These are phyloP conservation scores for Persicaria maculosa DNA, from an alignment of 148 eudicot species.

Conservation along the genomic window DNA sequence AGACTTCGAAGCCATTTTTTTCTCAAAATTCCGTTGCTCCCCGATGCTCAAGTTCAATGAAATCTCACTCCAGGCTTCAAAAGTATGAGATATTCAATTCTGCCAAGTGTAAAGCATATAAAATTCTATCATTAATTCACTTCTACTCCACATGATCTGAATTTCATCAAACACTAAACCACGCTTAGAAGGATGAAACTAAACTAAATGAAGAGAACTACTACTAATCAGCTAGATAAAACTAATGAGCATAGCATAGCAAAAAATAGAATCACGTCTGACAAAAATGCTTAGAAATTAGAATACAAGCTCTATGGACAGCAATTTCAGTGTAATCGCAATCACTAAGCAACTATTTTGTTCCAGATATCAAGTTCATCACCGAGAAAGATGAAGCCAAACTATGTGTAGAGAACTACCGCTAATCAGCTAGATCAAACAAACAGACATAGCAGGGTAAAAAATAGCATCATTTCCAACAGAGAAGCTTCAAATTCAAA, in stretches of 20 bases:
- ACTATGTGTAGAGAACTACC: background rate
- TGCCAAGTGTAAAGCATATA: background rate
- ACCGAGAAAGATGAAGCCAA: no score
- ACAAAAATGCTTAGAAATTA: no score
- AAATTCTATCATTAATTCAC: background rate
- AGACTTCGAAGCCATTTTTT: background rate
- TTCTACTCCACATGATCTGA: background rate
- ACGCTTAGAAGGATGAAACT: no score
- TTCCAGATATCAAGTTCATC: no score
- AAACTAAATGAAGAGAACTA: no score
- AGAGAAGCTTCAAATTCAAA: no score
- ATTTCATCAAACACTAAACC: background rate
- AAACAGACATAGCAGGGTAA: background rate
- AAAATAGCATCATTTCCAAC: no score
- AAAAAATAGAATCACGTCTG: no score
- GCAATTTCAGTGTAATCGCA: no score
- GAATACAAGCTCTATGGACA: no score
- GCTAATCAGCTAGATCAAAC: background rate
- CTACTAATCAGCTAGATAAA: background rate
- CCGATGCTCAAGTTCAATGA: background rate
- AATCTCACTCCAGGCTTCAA: background rate
- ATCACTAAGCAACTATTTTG: no score
- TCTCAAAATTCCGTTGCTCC: background rate
- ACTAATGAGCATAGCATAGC: background rate
- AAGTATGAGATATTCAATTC: background rate